Conservation (phyloP, 345 rosid species). For the Moringa oleifera region DNA sequence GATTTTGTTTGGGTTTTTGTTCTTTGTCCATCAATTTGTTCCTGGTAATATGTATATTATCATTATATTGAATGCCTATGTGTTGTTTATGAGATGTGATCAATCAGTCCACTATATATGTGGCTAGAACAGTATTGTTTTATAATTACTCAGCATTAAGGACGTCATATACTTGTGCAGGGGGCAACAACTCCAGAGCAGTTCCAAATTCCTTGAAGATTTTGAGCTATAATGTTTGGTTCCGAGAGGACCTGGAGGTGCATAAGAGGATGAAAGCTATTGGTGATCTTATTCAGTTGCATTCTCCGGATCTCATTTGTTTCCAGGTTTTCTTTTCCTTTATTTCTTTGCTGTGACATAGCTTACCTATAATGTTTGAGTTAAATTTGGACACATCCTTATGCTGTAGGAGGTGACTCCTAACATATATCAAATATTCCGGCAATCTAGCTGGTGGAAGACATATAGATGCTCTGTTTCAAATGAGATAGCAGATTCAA, state of each 20-base stretch:
- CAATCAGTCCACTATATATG: not conserved
- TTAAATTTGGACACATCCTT: no score
- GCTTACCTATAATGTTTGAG: no score
- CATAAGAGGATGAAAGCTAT: constrained; percentile 72
- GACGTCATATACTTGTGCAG: constrained; percentile 17
- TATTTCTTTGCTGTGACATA: no score
- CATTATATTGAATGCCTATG: no score
- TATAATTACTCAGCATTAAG: not conserved
- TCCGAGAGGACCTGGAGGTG: constrained; percentile 85
- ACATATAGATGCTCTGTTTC: constrained; percentile 65
- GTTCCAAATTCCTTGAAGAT: constrained; percentile 46
- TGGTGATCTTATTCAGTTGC: constrained; percentile 65
- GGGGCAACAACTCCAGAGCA: constrained; percentile 29
- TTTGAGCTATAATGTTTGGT: constrained; percentile 96
- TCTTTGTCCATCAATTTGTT: not conserved
- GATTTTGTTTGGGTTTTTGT: not conserved
- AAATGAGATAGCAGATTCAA: constrained; percentile 30
- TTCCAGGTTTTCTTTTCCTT: constrained; percentile 59
- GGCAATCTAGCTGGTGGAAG: constrained; percentile 84
- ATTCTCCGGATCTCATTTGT: constrained; percentile 85
- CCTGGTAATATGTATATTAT: no score
- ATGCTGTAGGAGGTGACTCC: constrained; percentile 77
- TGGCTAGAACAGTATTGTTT: no score
- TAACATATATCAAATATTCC: constrained; percentile 52
- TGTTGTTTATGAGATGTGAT: not conserved